These are phyloP conservation scores for Candida sp. DNA, from an alignment of 1,139 yeast species.

Conservation along the genomic window DNA sequence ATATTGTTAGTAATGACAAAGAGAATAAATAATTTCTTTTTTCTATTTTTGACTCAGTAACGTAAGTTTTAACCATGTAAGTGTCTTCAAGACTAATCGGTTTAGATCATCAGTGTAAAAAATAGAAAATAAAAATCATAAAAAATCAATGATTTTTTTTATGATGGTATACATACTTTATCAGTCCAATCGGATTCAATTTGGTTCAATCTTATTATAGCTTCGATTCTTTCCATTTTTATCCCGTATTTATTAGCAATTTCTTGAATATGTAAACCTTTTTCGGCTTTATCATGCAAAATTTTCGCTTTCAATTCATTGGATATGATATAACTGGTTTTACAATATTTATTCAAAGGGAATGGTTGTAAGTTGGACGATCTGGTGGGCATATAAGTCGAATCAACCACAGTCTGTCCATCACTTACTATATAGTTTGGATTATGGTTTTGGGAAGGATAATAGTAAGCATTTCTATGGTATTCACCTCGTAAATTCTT, in stretches of 20 bases:
- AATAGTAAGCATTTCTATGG: conserved; percentile 68
- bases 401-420: conserved; percentile 17
- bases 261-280: conserved; percentile 60
- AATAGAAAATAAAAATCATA: not conserved
- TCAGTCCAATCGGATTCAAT: conserved; percentile 62
- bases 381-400: conserved; percentile 16
- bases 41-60: conserved; percentile 13
- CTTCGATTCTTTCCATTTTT: conserved; percentile 84
- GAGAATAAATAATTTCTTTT: not conserved
- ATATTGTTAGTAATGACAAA: conserved; percentile 27
- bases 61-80: conserved; percentile 50
- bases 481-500: conserved; percentile 82
- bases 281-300: conserved; percentile 50
- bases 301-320: conserved; percentile 58
- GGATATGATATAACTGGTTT: conserved; percentile 62
- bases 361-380: conserved; percentile 63
- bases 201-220: conserved; percentile 63
- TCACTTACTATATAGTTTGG: conserved; percentile 76
- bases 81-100: conserved; percentile 87
- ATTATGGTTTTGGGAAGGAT: conserved; percentile 69
- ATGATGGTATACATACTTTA: conserved; percentile 51
- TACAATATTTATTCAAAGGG: conserved; percentile 68
- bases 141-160: not conserved
- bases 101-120: conserved; percentile 23
- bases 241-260: conserved; percentile 79